phyloP scores from a whole-genome alignment of 192 early-diverging fungal genomes.

The Umbelopsis sp. region DNA sequence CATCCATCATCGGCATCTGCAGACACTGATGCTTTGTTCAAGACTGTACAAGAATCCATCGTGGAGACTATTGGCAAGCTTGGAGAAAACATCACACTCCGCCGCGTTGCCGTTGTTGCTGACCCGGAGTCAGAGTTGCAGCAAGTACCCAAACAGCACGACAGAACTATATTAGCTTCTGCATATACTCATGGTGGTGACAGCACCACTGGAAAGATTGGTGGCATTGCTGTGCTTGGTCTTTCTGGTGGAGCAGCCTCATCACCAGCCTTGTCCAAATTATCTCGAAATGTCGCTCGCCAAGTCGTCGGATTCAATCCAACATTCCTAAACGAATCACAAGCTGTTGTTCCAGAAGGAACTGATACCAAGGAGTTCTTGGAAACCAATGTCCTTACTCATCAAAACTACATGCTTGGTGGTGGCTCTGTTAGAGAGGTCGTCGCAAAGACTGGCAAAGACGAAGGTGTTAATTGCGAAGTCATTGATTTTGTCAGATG shows the following conservation, averaged over 20 bases:
- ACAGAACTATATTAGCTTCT: constrained; percentile 48
- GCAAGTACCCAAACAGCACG: constrained; percentile 7
- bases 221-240: constrained; percentile 71
- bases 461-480: constrained; percentile 49
- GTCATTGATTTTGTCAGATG: constrained; percentile 75
- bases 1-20: constrained; percentile 33
- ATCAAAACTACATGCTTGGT: constrained; percentile 77
- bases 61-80: constrained; percentile 81
- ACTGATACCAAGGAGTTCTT: constrained; percentile 45
- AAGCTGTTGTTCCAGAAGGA: constrained; percentile 44
- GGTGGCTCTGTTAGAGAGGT: constrained; percentile 73
- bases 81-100: constrained; percentile 87
- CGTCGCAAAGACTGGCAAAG: constrained; percentile 48
- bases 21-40: constrained; percentile 10
- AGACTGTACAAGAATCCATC: constrained; percentile 64
- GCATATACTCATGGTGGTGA: constrained; percentile 79
- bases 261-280: constrained; percentile 46
- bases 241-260: constrained; percentile 34
- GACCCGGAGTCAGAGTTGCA: constrained; percentile 19
- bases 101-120: constrained; percentile 59
- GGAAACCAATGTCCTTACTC: constrained; percentile 61
- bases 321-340: constrained; percentile 47
- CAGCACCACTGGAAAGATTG: constrained; percentile 73
- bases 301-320: constrained; percentile 87
- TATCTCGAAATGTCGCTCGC: constrained; percentile 78